These are phyloP conservation scores for Calocera viscosa DNA, from an alignment of 768 basidiomycete species.

Conservation along the genomic window DNA sequence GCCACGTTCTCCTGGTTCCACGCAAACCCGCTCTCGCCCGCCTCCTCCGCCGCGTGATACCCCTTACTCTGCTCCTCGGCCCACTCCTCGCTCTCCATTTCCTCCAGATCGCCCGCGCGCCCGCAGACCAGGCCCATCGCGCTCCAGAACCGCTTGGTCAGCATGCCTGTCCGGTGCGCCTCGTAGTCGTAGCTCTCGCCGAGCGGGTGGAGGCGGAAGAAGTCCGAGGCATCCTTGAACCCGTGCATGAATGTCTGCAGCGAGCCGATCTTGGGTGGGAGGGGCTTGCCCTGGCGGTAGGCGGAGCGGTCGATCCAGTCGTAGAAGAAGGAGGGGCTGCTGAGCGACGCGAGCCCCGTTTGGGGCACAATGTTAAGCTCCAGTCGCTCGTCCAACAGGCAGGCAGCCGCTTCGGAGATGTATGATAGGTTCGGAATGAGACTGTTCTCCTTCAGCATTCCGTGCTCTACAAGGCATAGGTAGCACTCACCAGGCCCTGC, in stretches of 20 bases:
- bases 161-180: constrained; percentile 55
- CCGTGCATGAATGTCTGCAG: constrained; percentile 84
- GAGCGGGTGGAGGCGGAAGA: constrained; percentile 3
- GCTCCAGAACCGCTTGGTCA: constrained; percentile 52
- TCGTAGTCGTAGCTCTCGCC: constrained; percentile 43
- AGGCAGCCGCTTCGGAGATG: constrained; percentile 81
- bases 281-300: constrained; percentile 65
- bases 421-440: constrained; percentile 88
- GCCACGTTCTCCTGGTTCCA: constrained; percentile 28
- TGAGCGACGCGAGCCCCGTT: constrained; percentile 70
- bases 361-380: constrained; percentile 70
- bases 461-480: background rate
- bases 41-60: constrained; percentile 52
- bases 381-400: constrained; percentile 62
- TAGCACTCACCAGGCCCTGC: constrained; percentile 43
- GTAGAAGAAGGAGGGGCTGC: constrained; percentile 85
- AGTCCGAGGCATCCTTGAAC: constrained; percentile 43
- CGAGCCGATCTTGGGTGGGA: constrained; percentile 82
- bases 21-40: constrained; percentile 15
- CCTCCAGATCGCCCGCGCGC: constrained; percentile 61
- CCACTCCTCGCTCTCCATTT: constrained; percentile 53
- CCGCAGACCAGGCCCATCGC: constrained; percentile 75
- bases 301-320: constrained; percentile 68
- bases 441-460: constrained; percentile 21
- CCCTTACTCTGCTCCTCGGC: constrained; percentile 61